phyloP scores from a whole-genome alignment of 192 early-diverging fungal species.

The Backusella parvicylindrica region DNA sequence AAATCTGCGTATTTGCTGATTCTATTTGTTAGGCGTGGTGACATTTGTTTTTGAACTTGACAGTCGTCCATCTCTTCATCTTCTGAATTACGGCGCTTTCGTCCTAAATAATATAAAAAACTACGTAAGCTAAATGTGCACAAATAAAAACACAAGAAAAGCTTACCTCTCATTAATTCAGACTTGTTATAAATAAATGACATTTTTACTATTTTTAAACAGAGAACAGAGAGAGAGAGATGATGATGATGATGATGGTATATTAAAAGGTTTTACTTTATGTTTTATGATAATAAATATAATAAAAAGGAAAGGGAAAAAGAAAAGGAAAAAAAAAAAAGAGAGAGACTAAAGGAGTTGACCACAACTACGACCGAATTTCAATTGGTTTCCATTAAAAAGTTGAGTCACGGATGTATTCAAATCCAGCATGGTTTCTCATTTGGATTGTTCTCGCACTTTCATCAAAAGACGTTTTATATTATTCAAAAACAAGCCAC shows the following conservation, averaged over 20 bases:
- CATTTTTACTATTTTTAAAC: background rate
- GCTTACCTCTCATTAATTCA: background rate
- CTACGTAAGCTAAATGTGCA: background rate
- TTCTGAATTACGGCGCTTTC: constrained; percentile 31
- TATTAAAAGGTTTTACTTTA: too few relatives aligned
- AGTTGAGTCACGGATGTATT: background rate
- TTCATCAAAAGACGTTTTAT: too few relatives aligned
- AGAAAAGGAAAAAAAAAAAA: background rate
- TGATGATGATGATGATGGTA: background rate
- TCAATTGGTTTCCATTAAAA: background rate
- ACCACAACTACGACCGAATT: background rate
- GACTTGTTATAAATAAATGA: background rate
- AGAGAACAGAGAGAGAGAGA: background rate
- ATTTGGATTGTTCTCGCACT: too few relatives aligned
- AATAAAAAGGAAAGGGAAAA: background rate
- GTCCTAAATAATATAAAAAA: constrained; percentile 10
- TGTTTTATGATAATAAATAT: background rate
- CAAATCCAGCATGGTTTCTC: background rate
- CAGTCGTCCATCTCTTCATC: constrained; percentile 35
- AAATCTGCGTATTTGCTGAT: background rate
- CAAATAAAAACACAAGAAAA: background rate
- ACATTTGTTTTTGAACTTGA: constrained; percentile 15
- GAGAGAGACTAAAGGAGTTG: background rate
- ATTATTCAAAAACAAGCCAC: too few relatives aligned
- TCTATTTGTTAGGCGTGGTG: background rate